phyloP scores from a whole-genome alignment of 2,329 filamentous ascomycete genomes.

The Colletotrichum sansevieriae region DNA sequence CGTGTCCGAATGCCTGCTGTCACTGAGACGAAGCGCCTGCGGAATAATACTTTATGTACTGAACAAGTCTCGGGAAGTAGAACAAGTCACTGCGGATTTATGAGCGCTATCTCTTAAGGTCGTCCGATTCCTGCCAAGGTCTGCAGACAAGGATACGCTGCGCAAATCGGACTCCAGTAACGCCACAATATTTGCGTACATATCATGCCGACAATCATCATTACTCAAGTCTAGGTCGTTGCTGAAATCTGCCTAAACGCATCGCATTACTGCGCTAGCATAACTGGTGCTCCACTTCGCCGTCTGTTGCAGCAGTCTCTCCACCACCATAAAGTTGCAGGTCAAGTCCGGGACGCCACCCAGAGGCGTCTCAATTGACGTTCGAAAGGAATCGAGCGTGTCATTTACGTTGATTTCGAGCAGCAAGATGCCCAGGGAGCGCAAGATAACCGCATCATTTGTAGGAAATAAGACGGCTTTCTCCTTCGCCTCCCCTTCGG shows the following conservation, averaged over 20 bases:
- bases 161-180: constrained; percentile 1
- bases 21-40: too few species aligned
- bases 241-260: constrained; percentile 38
- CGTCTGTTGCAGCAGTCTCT: background rate
- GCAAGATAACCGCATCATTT: background rate
- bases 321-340: background rate
- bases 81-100: too few species aligned
- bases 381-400: constrained; percentile 5
- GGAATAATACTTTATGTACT: too few species aligned
- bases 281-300: constrained; percentile 41
- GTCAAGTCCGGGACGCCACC: background rate
- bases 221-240: background rate
- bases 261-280: constrained; percentile 41
- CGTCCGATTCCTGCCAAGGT: too few species aligned
- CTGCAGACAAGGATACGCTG: background rate
- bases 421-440: constrained; percentile 43
- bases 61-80: too few species aligned
- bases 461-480: too few species aligned
- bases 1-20: too few species aligned
- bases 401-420: constrained; percentile 43
- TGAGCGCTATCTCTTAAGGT: too few species aligned
- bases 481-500: background rate
- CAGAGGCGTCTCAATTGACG: background rate
- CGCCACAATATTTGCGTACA: constrained; percentile 7
- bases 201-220: constrained; percentile 5